These are phyloP conservation scores for Vanderwaltozyma yarrowii DNA, from an alignment of 805 yeast species.

Conservation along the genomic window DNA sequence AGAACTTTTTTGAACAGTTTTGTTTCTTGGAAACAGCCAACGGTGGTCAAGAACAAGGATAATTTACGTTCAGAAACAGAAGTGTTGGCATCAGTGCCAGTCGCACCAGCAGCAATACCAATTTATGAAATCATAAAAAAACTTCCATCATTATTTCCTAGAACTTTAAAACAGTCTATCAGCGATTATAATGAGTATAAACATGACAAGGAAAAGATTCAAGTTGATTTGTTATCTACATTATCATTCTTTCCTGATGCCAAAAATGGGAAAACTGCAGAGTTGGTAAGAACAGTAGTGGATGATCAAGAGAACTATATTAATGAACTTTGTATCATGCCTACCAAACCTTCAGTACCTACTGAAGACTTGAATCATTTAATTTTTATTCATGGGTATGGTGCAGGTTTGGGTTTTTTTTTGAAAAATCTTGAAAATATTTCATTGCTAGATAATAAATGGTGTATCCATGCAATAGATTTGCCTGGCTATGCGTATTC, in stretches of 20 bases:
- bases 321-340: slow-evolving; percentile 64
- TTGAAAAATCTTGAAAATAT: slow-evolving; percentile 59
- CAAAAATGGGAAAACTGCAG: slow-evolving; percentile 19
- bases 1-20: too few relatives aligned
- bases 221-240: slow-evolving; percentile 35
- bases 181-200: slow-evolving; percentile 35
- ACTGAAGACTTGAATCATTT: slow-evolving; percentile 33
- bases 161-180: slow-evolving; percentile 41
- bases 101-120: slow-evolving; percentile 63
- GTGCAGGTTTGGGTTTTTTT: slow-evolving; percentile 86
- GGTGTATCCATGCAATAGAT: slow-evolving; percentile 82
- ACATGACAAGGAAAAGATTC: slow-evolving; percentile 34
- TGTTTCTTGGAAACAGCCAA: too few relatives aligned
- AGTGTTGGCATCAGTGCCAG: slow-evolving; percentile 26
- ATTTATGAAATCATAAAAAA: slow-evolving; percentile 34
- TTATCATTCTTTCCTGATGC: slow-evolving; percentile 39
- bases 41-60: background rate
- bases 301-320: slow-evolving; percentile 43
- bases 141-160: slow-evolving; percentile 47
- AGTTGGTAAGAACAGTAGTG: slow-evolving; percentile 31
- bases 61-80: background rate
- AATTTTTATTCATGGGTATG: slow-evolving; percentile 87
- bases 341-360: slow-evolving; percentile 31
- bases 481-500: slow-evolving; percentile 86
- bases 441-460: slow-evolving; percentile 33